Evolutionary conservation across 371 early-diverging fungal genomes (phyloP), one percentile per base, ranked within the genome.

Genomic region (Circinella minor): DNA sequence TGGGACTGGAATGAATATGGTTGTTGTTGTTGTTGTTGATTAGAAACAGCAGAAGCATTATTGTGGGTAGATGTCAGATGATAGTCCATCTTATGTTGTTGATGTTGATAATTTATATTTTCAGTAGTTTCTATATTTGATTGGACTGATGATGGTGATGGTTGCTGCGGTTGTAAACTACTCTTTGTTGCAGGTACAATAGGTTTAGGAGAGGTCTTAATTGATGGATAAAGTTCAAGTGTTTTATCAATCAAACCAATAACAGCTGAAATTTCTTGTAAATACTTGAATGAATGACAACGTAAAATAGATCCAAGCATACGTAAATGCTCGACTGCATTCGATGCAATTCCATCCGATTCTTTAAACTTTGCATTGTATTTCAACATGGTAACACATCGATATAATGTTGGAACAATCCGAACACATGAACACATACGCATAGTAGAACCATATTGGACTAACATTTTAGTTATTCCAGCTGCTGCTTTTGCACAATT

Each of bases 401-500:
- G 67, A 15, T 55, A 36, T 18, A 71, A 20, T 8, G 46, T 39
- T 0, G 67, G 63, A 4, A 71, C 47, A 3, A 67, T 36, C 7
- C 47, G 55, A 3, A 47, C 48, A 54, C 71, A 71, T 0, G 64
- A 36, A 39, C 71, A 71, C 71, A 71, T 71, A 36, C 63, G 63
- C 7, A 71, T 43, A 9, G 46, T 34, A 1, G 61, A 11, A 37
- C 59, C 67, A 37, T 62, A 55, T 1, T 46, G 62, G 3, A 63
- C 48, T 9, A 71, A 14, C 37, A 62, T 63, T 18, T 62, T 57
- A 2, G 64, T 57, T 6, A 71, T 46, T 5, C 18, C 46, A 8
- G 18, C 48, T 13, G 65, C 59, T 11, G 71, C 63, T 7, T 37
- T 61, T 13, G 43, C 62, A 36, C 71, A 67, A 59, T 67, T 67